phyloP scores from a whole-genome alignment of 116 monocot species.

The Trichopus zeylanicus region DNA sequence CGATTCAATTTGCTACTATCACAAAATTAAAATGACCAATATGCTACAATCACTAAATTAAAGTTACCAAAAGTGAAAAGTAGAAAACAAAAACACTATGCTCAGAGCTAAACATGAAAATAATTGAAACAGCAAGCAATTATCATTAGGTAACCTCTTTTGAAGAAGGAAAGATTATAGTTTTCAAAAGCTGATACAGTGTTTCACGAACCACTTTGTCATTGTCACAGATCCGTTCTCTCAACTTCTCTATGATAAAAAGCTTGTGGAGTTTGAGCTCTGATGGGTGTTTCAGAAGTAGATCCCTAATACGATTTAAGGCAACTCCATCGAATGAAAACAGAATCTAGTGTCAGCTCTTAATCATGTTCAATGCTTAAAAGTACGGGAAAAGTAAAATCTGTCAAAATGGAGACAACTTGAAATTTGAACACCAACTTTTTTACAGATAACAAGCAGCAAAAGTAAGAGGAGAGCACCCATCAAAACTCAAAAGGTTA shows the following conservation, averaged over 20 bases:
- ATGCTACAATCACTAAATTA: too few species aligned
- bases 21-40: too few species aligned
- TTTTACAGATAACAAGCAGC: too few species aligned
- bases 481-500: too few species aligned
- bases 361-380: conserved; percentile 4
- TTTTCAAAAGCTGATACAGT: conserved; percentile 61
- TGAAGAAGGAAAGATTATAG: conserved; percentile 42
- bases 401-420: not conserved
- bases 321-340: conserved; percentile 51
- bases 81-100: too few species aligned
- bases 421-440: not conserved
- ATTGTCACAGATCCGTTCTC: conserved; percentile 70
- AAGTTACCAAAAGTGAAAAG: too few species aligned
- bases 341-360: conserved; percentile 1
- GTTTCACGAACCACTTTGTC: conserved; percentile 71
- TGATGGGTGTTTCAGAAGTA: conserved; percentile 40
- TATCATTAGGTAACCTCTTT: too few species aligned
- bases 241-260: conserved; percentile 60
- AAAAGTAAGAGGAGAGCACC: too few species aligned
- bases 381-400: too few species aligned
- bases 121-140: too few species aligned
- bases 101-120: too few species aligned
- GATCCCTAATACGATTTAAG: conserved; percentile 68
- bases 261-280: conserved; percentile 61
- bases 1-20: too few species aligned